A percentile compares a stretch with the other conserved stretches of the same genome.
phyloP scores from a whole-genome alignment of 2,329 filamentous ascomycete species.

The Cladosporium oxysporum region DNA sequence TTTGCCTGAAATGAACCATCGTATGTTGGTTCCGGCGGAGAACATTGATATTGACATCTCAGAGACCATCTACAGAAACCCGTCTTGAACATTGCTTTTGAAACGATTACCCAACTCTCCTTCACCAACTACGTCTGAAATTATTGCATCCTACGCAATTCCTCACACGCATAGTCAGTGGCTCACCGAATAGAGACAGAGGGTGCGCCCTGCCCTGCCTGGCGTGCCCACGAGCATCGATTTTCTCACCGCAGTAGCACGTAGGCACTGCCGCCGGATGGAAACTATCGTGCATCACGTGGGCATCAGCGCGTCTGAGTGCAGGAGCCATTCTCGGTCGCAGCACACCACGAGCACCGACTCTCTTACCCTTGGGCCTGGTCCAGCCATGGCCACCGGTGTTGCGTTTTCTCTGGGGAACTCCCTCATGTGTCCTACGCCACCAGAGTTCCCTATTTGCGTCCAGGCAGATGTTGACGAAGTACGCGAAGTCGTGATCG shows the following conservation, averaged over 20 bases:
- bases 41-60: not conserved
- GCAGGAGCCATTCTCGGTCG: not conserved
- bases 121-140: not conserved
- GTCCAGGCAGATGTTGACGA: not conserved
- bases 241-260: not conserved
- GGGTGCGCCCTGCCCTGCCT: not conserved
- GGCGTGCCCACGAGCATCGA: not conserved
- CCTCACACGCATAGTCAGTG: not conserved
- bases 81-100: no score
- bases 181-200: not conserved
- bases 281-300: not conserved
- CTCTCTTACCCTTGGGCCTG: not conserved
- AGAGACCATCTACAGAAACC: not conserved
- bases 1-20: not conserved
- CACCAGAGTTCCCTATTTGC: not conserved
- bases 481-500: not conserved
- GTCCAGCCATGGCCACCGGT: not conserved
- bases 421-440: not conserved
- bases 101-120: no score
- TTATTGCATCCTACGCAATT: not conserved
- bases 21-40: not conserved
- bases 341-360: not conserved
- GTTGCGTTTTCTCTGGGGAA: not conserved
- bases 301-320: not conserved
- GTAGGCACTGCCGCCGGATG: not conserved